Evolutionary conservation across 345 rosid genomes (phyloP), one percentile per base, ranked within the genome.

Genomic region (Mangifera indica): DNA sequence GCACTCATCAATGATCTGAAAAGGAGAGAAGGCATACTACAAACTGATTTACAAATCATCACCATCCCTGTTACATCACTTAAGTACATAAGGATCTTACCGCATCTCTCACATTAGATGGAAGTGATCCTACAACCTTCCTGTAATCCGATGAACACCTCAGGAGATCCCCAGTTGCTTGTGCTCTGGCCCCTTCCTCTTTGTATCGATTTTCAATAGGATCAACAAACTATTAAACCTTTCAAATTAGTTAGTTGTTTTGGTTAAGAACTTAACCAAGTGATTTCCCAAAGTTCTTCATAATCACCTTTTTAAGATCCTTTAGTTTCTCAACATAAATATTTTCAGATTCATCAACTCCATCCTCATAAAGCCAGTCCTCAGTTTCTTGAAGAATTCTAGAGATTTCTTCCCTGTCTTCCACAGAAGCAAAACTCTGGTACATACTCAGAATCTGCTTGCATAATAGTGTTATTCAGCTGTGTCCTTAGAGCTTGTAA

Each of bases 361-460:
- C 94, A 75, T 91, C 94, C 60, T 85, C 94, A 60, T 91, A 91
- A 63, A 91, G 88, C 97, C 93, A 91, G n/a, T 91, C 91, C 74
- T 86, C 92, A 58, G 91, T 89, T 84, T 91, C 85, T 57, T 80
- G 87, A 53, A 91, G 92, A 76, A 78, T 86, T 78, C 56, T 78
- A 73, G 87, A 87, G 48, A 89, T 85, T 63, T 56, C 80, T 76
- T 91, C 89, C 72, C 87, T 83, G 78, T 89, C 93, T 55, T 65
- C 69, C 67, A 84, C 91, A 4, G 83, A 80, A 13, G 91, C 86
- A 74, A 84, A 84, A 81, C 77, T 82, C 69, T 82, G 80, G 58
- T 89, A 89, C 18, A 80, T 81, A 80, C 86, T 87, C 57, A 84
- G 72, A 81, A 91, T 84, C 97, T 91, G 71, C 58, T 46, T 67